Percentiles rank a stretch among this genome's conserved stretches.
Conservation (phyloP, 495 filamentous ascomycete genomes). For the Glarea lozoyensis region DNA sequence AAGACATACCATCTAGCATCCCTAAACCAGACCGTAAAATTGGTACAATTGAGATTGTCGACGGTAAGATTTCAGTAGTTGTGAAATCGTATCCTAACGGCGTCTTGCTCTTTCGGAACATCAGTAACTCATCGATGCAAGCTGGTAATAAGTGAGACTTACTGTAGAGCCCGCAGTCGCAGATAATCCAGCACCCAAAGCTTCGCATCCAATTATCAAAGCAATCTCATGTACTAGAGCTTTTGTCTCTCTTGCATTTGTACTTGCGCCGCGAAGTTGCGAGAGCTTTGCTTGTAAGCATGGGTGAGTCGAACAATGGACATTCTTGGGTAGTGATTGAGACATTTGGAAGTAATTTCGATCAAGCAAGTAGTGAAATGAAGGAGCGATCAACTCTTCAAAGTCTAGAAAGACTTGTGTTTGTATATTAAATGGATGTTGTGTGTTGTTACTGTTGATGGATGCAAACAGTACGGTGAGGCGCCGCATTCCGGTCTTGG, state of each 20-base stretch:
- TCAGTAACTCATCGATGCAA: no score
- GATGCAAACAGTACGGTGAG: no score
- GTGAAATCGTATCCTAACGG: slow-evolving; percentile 66
- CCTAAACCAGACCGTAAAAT: slow-evolving; percentile 83
- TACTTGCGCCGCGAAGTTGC: slow-evolving; percentile 65
- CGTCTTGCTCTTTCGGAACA: slow-evolving; percentile 49
- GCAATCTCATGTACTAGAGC: slow-evolving; percentile 76
- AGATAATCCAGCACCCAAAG: slow-evolving; percentile 57
- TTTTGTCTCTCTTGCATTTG: slow-evolving; percentile 70
- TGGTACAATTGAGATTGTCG: slow-evolving; percentile 71
- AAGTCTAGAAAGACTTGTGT: no score
- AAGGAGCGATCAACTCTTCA: no score
- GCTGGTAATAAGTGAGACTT: no score
- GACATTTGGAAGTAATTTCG: slow-evolving; percentile 18
- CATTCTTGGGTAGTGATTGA: slow-evolving; percentile 51
- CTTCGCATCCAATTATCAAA: slow-evolving; percentile 74
- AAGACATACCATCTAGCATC: slow-evolving; percentile 67
- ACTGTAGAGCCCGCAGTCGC: slow-evolving; percentile 36
- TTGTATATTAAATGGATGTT: no score
- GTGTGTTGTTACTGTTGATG: no score
- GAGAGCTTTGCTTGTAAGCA: slow-evolving; percentile 84
- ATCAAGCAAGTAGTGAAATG: no score
- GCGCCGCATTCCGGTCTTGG: no score
- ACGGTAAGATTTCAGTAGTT: slow-evolving; percentile 47
- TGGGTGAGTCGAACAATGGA: slow-evolving; percentile 79